phyloP scores from a whole-genome alignment of 352 stramenopile genomes.

The Pythium aquatile region DNA sequence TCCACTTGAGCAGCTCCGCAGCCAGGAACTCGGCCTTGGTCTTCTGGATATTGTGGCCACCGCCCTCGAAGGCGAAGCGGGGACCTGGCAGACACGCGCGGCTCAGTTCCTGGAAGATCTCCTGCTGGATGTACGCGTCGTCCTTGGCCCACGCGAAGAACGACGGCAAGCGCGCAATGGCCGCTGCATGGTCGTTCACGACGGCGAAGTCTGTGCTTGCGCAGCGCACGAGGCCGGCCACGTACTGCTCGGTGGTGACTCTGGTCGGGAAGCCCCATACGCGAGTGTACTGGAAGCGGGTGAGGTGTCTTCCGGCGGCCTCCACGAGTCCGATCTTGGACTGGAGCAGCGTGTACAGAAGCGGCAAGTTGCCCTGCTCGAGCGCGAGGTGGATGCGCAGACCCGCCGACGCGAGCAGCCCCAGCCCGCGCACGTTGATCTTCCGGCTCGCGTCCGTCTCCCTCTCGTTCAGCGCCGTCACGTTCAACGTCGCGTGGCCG shows the following conservation, averaged over 20 bases:
- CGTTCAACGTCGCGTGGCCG: slow-evolving; percentile 24
- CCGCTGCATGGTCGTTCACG: slow-evolving; percentile 28
- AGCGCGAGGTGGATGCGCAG: slow-evolving; percentile 37
- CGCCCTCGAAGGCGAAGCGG: slow-evolving; percentile 35
- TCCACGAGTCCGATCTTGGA: slow-evolving; percentile 17
- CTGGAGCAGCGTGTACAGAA: slow-evolving; percentile 14
- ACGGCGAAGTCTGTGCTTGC: slow-evolving; percentile 37
- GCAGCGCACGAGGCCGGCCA: slow-evolving; percentile 33
- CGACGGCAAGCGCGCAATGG: slow-evolving; percentile 29
- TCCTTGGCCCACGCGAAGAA: slow-evolving; percentile 41
- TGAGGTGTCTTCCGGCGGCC: slow-evolving; percentile 2
- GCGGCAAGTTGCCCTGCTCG: slow-evolving; percentile 7
- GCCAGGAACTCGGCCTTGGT: slow-evolving; percentile 37
- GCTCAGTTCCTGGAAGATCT: slow-evolving; percentile 33
- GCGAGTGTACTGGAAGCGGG: slow-evolving; percentile 22
- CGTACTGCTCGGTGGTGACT: slow-evolving; percentile 16
- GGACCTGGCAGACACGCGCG: slow-evolving; percentile 23
- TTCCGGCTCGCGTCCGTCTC: neutral
- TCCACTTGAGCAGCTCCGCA: slow-evolving; percentile 28
- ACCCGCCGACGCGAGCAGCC: slow-evolving; percentile 29
- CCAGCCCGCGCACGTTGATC: slow-evolving; percentile 14
- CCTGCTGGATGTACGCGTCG: slow-evolving; percentile 34
- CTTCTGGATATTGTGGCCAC: slow-evolving; percentile 58
- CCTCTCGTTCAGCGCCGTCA: slow-evolving; percentile 18
- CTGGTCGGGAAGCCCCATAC: slow-evolving; percentile 24